A percentile compares a stretch with the other conserved stretches of the same genome.
Conservation (phyloP, 2,329 filamentous ascomycete genomes). For the Cordyceps farinosa region DNA sequence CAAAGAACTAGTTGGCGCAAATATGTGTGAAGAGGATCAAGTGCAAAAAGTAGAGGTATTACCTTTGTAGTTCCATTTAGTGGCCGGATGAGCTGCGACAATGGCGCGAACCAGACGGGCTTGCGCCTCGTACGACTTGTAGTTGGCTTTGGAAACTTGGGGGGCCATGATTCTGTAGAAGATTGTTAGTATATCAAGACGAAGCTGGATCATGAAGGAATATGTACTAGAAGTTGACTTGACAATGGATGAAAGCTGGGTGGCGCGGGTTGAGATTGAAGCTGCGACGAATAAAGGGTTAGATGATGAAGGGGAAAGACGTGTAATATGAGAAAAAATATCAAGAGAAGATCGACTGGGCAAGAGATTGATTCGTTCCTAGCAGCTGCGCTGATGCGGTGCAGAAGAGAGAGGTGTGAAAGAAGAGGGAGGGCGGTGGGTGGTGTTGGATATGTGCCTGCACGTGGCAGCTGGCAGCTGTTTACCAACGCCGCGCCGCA, state of each 20-base stretch:
- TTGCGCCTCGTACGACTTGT: slow-evolving; percentile 57
- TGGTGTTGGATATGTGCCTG: not conserved
- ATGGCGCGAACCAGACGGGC: slow-evolving; percentile 59
- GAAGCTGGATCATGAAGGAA: not conserved
- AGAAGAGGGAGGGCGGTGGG: not conserved
- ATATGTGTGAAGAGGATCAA: slow-evolving; percentile 1
- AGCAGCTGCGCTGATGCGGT: not conserved
- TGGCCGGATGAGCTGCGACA: slow-evolving; percentile 51
- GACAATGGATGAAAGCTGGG: not conserved
- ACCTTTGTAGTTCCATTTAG: slow-evolving; percentile 61
- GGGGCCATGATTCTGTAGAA: slow-evolving; percentile 39
- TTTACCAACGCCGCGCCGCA: not conserved
- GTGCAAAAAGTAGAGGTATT: slow-evolving; percentile 29
- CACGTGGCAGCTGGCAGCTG: slow-evolving; percentile 8
- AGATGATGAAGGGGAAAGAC: not conserved
- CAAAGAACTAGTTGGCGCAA: not conserved
- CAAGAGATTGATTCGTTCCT: not conserved
- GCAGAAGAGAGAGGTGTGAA: not conserved
- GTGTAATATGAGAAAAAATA: not conserved
- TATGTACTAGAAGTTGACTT: not conserved
- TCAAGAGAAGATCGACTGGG: not conserved
- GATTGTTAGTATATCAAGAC: not conserved
- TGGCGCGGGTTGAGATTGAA: not conserved
- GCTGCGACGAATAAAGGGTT: not conserved
- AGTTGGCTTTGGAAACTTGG: slow-evolving; percentile 45